These are phyloP conservation scores for Euclidium syriacum DNA, from an alignment of 345 rosid genomes.

Conservation along the genomic window DNA sequence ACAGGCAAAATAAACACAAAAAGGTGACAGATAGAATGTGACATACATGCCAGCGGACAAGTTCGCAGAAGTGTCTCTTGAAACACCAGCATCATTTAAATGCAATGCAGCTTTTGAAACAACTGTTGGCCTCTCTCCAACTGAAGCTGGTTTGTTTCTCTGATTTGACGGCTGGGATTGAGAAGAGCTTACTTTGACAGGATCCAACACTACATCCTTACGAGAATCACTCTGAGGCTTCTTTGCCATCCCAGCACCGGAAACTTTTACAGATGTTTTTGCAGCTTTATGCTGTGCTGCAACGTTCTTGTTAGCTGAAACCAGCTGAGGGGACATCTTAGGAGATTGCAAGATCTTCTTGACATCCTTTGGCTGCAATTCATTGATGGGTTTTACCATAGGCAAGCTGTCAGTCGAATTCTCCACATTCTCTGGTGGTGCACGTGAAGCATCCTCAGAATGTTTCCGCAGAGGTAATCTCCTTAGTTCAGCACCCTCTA, in stretches of 20 bases:
- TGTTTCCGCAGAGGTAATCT: slow-evolving; percentile 34
- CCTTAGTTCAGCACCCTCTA: slow-evolving; percentile 35
- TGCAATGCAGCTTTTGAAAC: slow-evolving; percentile 43
- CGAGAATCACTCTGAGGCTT: slow-evolving; percentile 44
- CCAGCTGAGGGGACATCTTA: slow-evolving; percentile 44
- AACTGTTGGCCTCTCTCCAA: slow-evolving; percentile 50
- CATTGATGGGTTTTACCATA: slow-evolving; percentile 43
- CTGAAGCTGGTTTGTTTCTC: slow-evolving; percentile 43
- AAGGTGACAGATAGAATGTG: slow-evolving; percentile 8
- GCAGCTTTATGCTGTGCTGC: slow-evolving; percentile 40
- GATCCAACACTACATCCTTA: slow-evolving; percentile 37
- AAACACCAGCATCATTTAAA: slow-evolving; percentile 34
- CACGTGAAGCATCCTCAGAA: slow-evolving; percentile 33
- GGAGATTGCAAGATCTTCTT: slow-evolving; percentile 48
- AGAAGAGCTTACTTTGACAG: slow-evolving; percentile 36
- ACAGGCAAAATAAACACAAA: slow-evolving; percentile 4
- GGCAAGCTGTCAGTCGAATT: slow-evolving; percentile 29
- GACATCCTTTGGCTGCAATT: slow-evolving; percentile 36
- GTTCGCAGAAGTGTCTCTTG: slow-evolving; percentile 40
- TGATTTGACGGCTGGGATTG: slow-evolving; percentile 45
- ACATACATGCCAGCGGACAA: slow-evolving; percentile 44
- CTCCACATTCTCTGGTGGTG: slow-evolving; percentile 28
- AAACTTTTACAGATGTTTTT: slow-evolving; percentile 40
- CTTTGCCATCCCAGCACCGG: slow-evolving; percentile 38
- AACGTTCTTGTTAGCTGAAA: slow-evolving; percentile 30